Conservation (phyloP, 2,329 filamentous ascomycete genomes). For the Aspergillus tamarii region DNA sequence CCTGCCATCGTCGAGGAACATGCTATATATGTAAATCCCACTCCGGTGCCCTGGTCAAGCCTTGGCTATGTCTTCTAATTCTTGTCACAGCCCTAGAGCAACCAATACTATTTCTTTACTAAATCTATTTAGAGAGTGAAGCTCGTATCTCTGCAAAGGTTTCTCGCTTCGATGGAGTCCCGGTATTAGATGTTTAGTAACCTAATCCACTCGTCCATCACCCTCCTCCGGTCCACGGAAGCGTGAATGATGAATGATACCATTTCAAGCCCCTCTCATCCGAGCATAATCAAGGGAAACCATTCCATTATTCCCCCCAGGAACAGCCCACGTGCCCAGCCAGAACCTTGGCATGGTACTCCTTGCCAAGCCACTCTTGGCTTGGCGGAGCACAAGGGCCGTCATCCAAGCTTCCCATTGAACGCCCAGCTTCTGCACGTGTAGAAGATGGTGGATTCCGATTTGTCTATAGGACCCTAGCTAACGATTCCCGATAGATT, state of each 20-base stretch:
- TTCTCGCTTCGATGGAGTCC: not conserved
- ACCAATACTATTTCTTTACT: not conserved
- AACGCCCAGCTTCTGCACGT: constrained; percentile 18
- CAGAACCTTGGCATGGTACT: constrained; percentile 9
- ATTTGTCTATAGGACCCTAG: constrained; percentile 15
- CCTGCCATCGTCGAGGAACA: not conserved
- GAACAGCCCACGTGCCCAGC: constrained; percentile 11
- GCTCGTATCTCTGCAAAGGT: not conserved
- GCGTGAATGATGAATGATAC: not conserved
- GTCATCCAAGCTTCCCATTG: constrained; percentile 9
- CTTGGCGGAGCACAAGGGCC: constrained; percentile 10
- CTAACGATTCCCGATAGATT: not conserved
- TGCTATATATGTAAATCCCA: not conserved
- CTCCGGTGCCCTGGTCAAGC: not conserved
- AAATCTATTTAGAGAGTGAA: not conserved
- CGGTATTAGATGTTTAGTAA: not conserved
- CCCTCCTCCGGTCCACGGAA: not conserved
- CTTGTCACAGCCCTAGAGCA: not conserved
- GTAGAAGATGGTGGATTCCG: constrained; percentile 9
- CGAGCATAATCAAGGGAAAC: not conserved
- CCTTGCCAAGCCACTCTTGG: constrained; percentile 9
- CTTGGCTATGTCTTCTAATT: not conserved
- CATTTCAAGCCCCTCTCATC: not conserved
- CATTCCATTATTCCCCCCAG: not conserved
- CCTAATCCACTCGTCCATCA: not conserved